Percentiles rank a stretch among this genome's conserved stretches.
These are phyloP conservation scores for Oryza rufipogon DNA, from an alignment of 176 grass and related monocot species.

Conservation along the genomic window DNA sequence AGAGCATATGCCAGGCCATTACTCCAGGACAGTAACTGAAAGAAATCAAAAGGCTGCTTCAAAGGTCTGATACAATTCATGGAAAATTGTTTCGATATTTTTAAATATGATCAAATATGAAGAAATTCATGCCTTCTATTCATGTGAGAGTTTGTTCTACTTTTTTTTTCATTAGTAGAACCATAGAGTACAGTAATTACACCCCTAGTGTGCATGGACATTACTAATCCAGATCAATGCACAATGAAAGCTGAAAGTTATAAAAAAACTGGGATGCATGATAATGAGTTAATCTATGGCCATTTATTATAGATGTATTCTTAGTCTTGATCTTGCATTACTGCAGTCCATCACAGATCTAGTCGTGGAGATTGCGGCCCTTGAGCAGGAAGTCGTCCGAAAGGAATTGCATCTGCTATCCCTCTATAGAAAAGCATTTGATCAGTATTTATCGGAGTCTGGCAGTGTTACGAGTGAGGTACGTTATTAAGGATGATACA, in stretches of 20 bases:
- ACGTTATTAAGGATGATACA: neutral
- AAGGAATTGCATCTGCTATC: conserved; percentile 81
- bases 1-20: conserved; percentile 17
- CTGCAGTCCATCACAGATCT: conserved; percentile 72
- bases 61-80: conserved; percentile 46
- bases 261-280: neutral
- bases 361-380: conserved; percentile 77
- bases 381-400: conserved; percentile 81
- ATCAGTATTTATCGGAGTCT: conserved; percentile 65
- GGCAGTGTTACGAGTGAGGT: conserved; percentile 47
- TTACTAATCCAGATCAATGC: neutral
- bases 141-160: neutral
- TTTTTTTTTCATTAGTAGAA: neutral
- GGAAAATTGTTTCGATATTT: neutral
- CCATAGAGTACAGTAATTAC: neutral
- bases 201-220: neutral
- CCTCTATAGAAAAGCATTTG: conserved; percentile 79
- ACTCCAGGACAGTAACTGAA: conserved; percentile 40
- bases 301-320: conserved; percentile 6
- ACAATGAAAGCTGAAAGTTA: neutral
- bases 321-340: conserved; percentile 46
- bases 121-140: neutral
- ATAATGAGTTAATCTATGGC: neutral
- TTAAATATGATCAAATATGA: neutral
- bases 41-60: conserved; percentile 40